Conservation (phyloP, 2,329 filamentous ascomycete genomes). For the Coleophoma crateriformis region DNA sequence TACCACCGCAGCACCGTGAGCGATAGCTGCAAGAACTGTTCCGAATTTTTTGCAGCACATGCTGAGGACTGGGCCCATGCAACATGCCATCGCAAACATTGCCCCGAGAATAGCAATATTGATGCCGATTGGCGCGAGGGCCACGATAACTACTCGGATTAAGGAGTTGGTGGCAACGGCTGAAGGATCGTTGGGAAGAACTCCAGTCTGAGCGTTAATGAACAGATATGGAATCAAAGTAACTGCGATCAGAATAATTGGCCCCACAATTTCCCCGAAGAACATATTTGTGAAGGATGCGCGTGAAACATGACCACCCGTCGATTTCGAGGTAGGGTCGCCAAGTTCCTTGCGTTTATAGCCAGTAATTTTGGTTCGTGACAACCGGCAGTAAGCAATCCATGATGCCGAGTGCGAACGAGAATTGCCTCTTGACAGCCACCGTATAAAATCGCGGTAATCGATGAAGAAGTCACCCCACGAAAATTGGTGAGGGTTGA, state of each 20-base stretch:
- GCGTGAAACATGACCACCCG: conserved; percentile 86
- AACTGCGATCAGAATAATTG: conserved; percentile 71
- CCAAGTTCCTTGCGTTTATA: conserved; percentile 96
- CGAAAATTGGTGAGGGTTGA: conserved; percentile 97
- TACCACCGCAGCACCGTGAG: conserved; percentile 82
- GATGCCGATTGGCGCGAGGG: conserved; percentile 78
- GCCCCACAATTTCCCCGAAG: conserved; percentile 83
- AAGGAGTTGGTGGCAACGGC: conserved; percentile 61
- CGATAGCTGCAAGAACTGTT: conserved; percentile 87
- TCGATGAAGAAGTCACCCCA: conserved; percentile 99
- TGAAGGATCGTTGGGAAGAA: conserved; percentile 36
- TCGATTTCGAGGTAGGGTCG: conserved; percentile 78
- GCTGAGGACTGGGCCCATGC: conserved; percentile 89
- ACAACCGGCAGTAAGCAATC: conserved; percentile 95
- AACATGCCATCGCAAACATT: conserved; percentile 95
- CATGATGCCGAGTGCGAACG: conserved; percentile 95
- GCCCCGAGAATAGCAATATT: conserved; percentile 76
- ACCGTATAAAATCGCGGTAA: conserved; percentile 95
- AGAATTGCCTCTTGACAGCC: conserved; percentile 95
- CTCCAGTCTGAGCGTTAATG: conserved; percentile 94
- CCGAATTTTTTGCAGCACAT: conserved; percentile 99
- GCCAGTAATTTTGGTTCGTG: conserved; percentile 90
- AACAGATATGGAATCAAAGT: conserved; percentile 87
- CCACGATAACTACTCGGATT: conserved; percentile 74
- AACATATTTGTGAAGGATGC: conserved; percentile 88